Conservation (phyloP, 2,329 filamentous ascomycete species). For the Emmonsiellopsis sp. region DNA sequence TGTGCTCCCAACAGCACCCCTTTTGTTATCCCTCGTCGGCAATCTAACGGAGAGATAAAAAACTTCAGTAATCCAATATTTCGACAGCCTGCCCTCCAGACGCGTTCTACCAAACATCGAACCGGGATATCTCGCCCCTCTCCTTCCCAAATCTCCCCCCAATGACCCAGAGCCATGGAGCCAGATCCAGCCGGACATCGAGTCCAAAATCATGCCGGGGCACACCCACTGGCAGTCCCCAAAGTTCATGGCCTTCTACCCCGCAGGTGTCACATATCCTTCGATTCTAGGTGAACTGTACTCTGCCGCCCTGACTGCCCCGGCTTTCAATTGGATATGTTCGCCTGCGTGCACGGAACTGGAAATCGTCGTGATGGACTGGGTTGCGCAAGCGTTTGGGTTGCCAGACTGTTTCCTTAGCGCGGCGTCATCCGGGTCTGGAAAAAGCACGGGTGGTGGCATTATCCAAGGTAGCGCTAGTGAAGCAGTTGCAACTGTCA, state of each 20-base stretch:
- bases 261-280: constrained; percentile 71
- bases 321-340: constrained; percentile 96
- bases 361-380: constrained; percentile 87
- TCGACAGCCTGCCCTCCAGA: constrained; percentile 60
- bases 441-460: constrained; percentile 60
- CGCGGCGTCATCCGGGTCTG: constrained; percentile 31
- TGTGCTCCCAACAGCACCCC: constrained; percentile 19
- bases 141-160: constrained; percentile 63
- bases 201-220: constrained; percentile 78
- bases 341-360: constrained; percentile 86
- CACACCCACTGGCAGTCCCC: constrained; percentile 92
- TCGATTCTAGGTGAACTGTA: constrained; percentile 88
- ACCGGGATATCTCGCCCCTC: constrained; percentile 74
- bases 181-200: constrained; percentile 73
- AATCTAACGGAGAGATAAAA: neutral
- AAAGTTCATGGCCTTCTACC: constrained; percentile 94
- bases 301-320: constrained; percentile 75
- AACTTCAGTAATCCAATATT: constrained; percentile 66
- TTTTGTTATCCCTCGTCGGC: neutral
- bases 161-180: constrained; percentile 61
- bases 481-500: constrained; percentile 75
- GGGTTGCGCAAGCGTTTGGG: constrained; percentile 67
- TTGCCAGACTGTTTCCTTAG: constrained; percentile 68
- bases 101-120: constrained; percentile 68
- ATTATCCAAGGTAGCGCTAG: constrained; percentile 91